phyloP scores from a whole-genome alignment of 1,284 basidiomycete species.

The Cystobasidium sp. region DNA sequence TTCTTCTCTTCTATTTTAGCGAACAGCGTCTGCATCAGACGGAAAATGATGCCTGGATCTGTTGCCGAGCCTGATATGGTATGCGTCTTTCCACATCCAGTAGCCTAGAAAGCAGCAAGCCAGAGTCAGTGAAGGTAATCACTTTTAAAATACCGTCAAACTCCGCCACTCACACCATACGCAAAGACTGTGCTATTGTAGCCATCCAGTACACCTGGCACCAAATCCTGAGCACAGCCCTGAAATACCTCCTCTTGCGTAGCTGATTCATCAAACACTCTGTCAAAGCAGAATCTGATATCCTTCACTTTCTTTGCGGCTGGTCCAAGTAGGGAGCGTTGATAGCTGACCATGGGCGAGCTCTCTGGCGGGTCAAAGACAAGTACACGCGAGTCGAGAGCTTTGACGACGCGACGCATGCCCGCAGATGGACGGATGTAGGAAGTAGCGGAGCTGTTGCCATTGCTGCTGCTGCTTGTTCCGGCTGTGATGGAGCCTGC shows the following conservation, averaged over 20 bases:
- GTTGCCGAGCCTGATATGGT: conserved; percentile 87
- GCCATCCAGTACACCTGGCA: conserved; percentile 84
- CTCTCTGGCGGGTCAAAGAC: conserved; percentile 95
- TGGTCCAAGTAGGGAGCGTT: conserved; percentile 38
- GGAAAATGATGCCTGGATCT: conserved; percentile 90
- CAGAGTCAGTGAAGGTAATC: background rate
- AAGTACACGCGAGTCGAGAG: conserved; percentile 63
- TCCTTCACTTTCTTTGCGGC: conserved; percentile 52
- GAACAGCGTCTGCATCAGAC: conserved; percentile 96
- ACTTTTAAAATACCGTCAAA: background rate
- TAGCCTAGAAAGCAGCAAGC: conserved; percentile 68
- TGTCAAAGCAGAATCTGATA: conserved; percentile 87
- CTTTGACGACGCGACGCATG: conserved; percentile 56
- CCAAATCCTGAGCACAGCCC: conserved; percentile 77
- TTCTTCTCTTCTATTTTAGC: conserved; percentile 80
- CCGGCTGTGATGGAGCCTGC: conserved; percentile 62
- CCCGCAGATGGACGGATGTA: conserved; percentile 50
- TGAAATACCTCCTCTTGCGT: conserved; percentile 84
- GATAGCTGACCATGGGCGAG: conserved; percentile 62
- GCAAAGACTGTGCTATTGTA: conserved; percentile 97
- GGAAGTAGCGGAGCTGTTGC: conserved; percentile 23
- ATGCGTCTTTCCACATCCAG: conserved; percentile 96
- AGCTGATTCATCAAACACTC: conserved; percentile 78
- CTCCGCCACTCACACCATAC: conserved; percentile 75
- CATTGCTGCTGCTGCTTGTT: conserved; percentile 64